Base-by-base conservation (phyloP, 2,329 filamentous ascomycete species). In the Paraconiothyrium sp. region DNA sequence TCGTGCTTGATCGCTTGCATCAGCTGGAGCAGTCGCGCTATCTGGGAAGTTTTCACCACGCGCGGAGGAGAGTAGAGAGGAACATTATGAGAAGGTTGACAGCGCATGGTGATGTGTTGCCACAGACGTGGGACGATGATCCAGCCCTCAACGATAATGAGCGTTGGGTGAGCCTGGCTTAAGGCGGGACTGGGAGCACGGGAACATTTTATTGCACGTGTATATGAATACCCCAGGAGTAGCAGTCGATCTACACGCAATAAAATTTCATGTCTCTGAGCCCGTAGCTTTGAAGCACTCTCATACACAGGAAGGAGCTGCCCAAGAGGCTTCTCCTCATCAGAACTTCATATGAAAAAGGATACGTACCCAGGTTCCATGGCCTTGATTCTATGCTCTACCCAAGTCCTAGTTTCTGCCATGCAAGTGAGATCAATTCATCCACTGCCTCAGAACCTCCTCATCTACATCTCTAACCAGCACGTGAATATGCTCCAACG, bases 401-500 rank as follows among this genome's bases (percentile, higher is more conserved):
- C 43, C 3, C 14, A 14, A n/a, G 39, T 20, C 1, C 6, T n/a
- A 3, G 22, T 44, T 44, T n/a, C 20, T 7, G 20, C 41, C 41
- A 22, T 20, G 20, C 3, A 46, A 24, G 7, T 20, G 43, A 46
- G n/a, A 13, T 67, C 55, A 72, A 35, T 68, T 68, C 70, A 71
- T 67, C 71, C 71, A 73, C 47, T 58, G 51, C 46, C 49, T 58
- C 64, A 76, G 55, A 2, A 75, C 63, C 24, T 68, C 83, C 20
- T 94, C 69, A 87, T 91, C 72, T 88, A 92, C 67, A 85, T 93
- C 48, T 88, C 90, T 62, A 85, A 88, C 64, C 88, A 90, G 27
- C 87, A 95, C 51, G 92, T 97, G 75, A 86, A 90, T 58, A 88
- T 89, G 6, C 90, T 93, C 75, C 91, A 93, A 78, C 85, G 88